Conservation (phyloP, 78 protist genomes). For the slime mould (Dictyostelium discoideum) region DNA sequence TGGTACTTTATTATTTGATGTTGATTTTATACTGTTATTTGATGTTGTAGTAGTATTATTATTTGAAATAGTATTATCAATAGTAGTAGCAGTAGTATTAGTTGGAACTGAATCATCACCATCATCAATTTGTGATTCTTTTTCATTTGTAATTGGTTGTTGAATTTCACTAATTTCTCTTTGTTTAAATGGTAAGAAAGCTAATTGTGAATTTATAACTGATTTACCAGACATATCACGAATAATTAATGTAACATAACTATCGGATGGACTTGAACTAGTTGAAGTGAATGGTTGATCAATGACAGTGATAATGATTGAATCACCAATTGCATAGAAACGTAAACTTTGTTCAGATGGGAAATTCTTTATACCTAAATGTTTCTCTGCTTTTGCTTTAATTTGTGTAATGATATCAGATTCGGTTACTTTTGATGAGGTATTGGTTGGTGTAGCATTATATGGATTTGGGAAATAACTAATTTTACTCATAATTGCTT, state of each 20-base stretch:
- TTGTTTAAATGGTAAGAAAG: conserved; percentile 30
- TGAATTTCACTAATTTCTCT: background rate
- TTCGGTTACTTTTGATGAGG: conserved; percentile 43
- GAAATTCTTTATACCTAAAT: background rate
- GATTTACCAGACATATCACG: conserved; percentile 71
- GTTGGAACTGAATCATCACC: background rate
- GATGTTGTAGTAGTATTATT: background rate
- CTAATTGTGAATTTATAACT: conserved; percentile 44
- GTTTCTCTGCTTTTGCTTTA: conserved; percentile 23
- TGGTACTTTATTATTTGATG: background rate
- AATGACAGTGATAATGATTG: conserved; percentile 31
- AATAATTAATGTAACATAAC: conserved; percentile 30
- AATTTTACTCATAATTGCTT: conserved; percentile 49
- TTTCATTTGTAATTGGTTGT: background rate
- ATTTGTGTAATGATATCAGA: conserved; percentile 15
- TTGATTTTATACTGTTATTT: background rate
- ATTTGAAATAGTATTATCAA: background rate
- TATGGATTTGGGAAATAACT: conserved; percentile 58
- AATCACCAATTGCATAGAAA: conserved; percentile 54
- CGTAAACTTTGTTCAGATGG: conserved; percentile 68
- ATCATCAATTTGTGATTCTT: background rate
- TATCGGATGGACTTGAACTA: background rate
- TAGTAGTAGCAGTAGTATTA: background rate
- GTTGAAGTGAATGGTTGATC: conserved; percentile 48
- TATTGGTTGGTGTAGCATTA: background rate